Evolutionary conservation across 192 early-diverging fungal species (phyloP), one percentile per base, ranked within the genome.

Genomic region (Gigaspora rosea): DNA sequence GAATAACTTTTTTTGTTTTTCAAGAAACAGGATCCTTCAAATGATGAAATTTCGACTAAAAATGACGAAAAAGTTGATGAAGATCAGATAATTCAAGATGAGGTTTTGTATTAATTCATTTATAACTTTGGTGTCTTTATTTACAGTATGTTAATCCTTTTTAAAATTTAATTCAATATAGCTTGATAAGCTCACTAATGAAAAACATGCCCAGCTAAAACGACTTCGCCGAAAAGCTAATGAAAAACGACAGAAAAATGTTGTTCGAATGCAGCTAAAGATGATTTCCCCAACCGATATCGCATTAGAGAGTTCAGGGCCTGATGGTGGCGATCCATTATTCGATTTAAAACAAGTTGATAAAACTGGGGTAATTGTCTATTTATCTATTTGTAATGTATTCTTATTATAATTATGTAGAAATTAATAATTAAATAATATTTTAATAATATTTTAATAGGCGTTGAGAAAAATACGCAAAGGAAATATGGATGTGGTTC

Each of bases 271-370:
- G 91, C 90, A 94, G 75, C 78, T 95, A 73, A 90, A 91, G 61
- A 95, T 95, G 94, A 88, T 89, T 41, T 88, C 91, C 22, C 90
- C 92, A 10, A 85, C 83, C 2, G 94, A 95, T 65, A 91, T 94
- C 73, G 94, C 89, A 68, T 79, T 91, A 85, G 92, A 94, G 73
- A 86, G 91, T 57, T 78, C 81, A 41, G 85, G 82, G 18, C 75
- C 71, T 12, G 85, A 85, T 63, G 86, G 80, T 13, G 88, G 83
- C 35, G 85, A 89, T 22, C 79, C 83, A 13, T 75, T 94, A 50
- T 94, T 94, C 74, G 82, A 87, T 8, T 75, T 89, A 8, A 78
- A 74, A 22, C 83, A 86, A 47, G 86, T 86, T 51, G 79, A 81
- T 57, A 85, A 88, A 74, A 83, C 81, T 8, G 86, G 79, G 76